Evolutionary conservation across 2,329 filamentous ascomycete species (phyloP), one percentile per base, ranked within the genome.

Genomic region (Zasmidium angulare): DNA sequence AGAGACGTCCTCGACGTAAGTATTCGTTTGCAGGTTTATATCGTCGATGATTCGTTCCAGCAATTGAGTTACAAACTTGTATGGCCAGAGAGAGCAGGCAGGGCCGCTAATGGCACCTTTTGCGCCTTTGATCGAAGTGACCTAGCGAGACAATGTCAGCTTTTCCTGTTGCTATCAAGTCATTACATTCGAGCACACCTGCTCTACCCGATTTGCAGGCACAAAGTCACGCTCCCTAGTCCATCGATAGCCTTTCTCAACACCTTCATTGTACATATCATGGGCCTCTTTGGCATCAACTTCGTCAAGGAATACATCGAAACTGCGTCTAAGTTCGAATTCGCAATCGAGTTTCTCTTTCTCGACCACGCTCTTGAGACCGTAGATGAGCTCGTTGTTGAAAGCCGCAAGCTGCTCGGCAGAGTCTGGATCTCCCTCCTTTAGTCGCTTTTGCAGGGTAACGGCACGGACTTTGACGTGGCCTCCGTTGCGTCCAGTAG

Each of bases 11-110:
- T 59, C 62, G 1, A 86, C 88, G 0, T 88, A 83, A 10, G 89
- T 91, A 59, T 81, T 84, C 2, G 88, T 91, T 74, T 92, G 89
- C 22, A 93, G 78, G 66, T 91, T 91, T 66, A 91, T 7, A 20
- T 54, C 85, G 17, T 69, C 74, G 3, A 81, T 69, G 0, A 63
- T 89, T 79, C 11, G 76, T 74, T 71, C 89, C 84, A 96, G 76
- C 0, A 92, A 79, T 75, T 86, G 88, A 1, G 84, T 78, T 2
- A 95, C 85, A 17, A 93, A 82, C 75, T 93, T 93, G 73, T 93
- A 93, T 0, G 90, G 90, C 88, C 88, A 91, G 21, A 89, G 70
- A 66, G 84, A 86, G 0, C 85, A 88, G 0, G 89, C 89, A 50
- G 83, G 70, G 36, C 70, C 74, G 3, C 63, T 69, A 46, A 71